Conservation (phyloP, 129 eudicot genomes). For the Helianthus tuberosus region DNA sequence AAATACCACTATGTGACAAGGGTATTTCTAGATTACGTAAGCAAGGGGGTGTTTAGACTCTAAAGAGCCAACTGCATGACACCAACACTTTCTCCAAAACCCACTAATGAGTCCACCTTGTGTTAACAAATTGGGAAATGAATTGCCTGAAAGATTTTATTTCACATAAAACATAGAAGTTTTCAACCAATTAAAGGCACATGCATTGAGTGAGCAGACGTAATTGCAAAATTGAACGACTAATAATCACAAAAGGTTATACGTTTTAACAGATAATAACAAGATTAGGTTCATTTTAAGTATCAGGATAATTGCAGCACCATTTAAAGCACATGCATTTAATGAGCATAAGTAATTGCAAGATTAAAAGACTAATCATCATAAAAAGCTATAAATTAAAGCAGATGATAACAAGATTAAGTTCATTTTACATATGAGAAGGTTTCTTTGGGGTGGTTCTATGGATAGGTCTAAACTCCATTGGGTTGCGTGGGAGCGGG, state of each 20-base stretch:
- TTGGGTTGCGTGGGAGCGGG: too few relatives aligned
- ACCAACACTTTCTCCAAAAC: constrained; percentile 30
- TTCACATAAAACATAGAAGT: constrained; percentile 13
- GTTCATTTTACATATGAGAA: not conserved
- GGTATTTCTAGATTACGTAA: constrained; percentile 19
- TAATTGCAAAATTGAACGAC: not conserved
- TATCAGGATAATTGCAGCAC: not conserved
- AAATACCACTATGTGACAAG: constrained; percentile 22
- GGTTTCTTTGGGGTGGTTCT: too few relatives aligned
- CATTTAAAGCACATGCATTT: not conserved
- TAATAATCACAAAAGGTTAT: not conserved
- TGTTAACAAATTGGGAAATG: not conserved
- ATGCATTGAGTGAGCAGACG: constrained; percentile 2
- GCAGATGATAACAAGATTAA: not conserved
- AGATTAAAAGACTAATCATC: not conserved
- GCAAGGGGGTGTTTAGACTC: not conserved
- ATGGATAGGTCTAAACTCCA: too few relatives aligned
- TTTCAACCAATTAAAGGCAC: not conserved
- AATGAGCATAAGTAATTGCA: not conserved
- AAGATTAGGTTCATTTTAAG: not conserved
- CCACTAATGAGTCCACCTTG: constrained; percentile 31
- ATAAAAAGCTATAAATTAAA: not conserved
- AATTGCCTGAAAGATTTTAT: constrained; percentile 24
- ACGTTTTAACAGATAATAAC: not conserved
- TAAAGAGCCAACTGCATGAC: constrained; percentile 12